Conservation (phyloP, 257 asterid genomes). For the Ophiorrhiza pumila region DNA sequence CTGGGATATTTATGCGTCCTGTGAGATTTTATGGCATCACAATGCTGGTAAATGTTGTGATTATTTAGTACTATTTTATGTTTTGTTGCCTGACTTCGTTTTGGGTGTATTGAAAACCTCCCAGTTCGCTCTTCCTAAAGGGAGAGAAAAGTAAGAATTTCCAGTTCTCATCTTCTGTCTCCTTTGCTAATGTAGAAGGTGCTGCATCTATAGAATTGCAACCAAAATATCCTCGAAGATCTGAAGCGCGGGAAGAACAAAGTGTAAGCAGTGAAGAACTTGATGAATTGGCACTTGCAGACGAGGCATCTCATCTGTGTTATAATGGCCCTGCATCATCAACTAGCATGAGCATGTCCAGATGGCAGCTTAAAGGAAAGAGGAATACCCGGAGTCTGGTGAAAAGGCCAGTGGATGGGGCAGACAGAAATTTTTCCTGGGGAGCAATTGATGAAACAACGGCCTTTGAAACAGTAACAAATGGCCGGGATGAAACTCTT, state of each 20-base stretch:
- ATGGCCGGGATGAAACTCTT: constrained; percentile 35
- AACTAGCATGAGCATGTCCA: constrained; percentile 50
- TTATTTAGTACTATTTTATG: too few relatives aligned
- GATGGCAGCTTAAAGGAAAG: constrained; percentile 82
- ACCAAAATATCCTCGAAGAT: constrained; percentile 78
- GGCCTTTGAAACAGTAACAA: constrained; percentile 36
- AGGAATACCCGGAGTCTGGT: constrained; percentile 61
- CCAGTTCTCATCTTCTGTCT: constrained; percentile 15
- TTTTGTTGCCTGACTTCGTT: background rate
- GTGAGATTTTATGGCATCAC: background rate
- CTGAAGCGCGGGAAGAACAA: constrained; percentile 51
- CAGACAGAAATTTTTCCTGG: constrained; percentile 43
- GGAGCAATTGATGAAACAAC: constrained; percentile 36
- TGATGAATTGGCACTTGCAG: constrained; percentile 52
- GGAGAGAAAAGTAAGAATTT: background rate
- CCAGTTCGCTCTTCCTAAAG: background rate
- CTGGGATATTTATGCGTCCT: background rate
- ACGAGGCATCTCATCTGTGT: constrained; percentile 48
- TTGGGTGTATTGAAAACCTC: background rate
- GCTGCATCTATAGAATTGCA: constrained; percentile 78
- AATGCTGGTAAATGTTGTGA: background rate
- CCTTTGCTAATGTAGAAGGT: constrained; percentile 59
- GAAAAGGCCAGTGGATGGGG: constrained; percentile 49
- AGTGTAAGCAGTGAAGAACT: constrained; percentile 76
- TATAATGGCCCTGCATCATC: constrained; percentile 35